Base-by-base conservation (phyloP, 805 yeast genomes). In the Wickerhamiella domercqiae region DNA sequence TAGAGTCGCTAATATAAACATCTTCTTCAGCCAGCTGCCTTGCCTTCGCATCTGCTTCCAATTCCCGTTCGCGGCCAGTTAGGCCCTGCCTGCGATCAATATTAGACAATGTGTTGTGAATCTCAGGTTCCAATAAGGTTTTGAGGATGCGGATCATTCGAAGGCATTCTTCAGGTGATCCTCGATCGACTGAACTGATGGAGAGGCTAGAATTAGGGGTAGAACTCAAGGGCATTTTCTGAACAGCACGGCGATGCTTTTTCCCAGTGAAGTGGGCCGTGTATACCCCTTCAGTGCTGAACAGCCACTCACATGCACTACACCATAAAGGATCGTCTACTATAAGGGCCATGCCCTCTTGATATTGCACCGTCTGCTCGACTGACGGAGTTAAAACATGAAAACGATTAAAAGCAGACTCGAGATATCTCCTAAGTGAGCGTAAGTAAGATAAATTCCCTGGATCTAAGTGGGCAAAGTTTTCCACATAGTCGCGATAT, bases 191-290 rank as follows among this genome's bases (percentile, higher is more conserved):
- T 71, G 75, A n/a, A 55, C 46, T 34, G 43, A 37, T 17, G 35
- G 29, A 32, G 36, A 21, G 37, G 24, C 21, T 29, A 18, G 21
- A 7, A 6, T 21, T 24, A 2, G 26, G 13, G 34, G 37, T 16
- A 6, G 22, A 13, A 21, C 13, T 21, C 9, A 13, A 7, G 6
- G 41, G 45, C 18, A 26, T 39, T 24, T 39, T 37, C 0, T 47
- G 51, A 3, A 19, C 37, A 28, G 71, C 71, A 46, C 73, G 76
- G 39, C 64, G 59, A 52, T 87, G 96, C 47, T 75, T 76, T 52
- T 78, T 80, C 1, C 94, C 93, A 1, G 49, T 42, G 19, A 82
- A 55, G 62, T 87, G 96, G 2, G 70, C 74, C 3, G 67, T 56
- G 51, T 63, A 84, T 0, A 80, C 90, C 0, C 83, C 58, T 20